Evolutionary conservation across 352 stramenopile genomes (phyloP).

Genomic region (Blastocystis sp.): DNA sequence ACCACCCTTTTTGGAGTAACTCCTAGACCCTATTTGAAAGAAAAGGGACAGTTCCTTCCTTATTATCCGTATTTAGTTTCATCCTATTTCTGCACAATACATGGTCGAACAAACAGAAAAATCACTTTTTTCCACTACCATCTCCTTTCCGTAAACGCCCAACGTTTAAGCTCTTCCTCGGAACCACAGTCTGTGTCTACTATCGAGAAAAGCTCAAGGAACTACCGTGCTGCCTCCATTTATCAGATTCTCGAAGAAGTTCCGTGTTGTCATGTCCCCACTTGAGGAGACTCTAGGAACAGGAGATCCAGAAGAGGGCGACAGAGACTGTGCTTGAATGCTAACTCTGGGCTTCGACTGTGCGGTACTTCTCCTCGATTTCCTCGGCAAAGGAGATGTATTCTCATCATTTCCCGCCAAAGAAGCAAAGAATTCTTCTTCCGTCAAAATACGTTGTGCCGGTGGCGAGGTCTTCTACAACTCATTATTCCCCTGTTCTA

Average conservation of each 20-base stretch:
- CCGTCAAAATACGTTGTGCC: not conserved
- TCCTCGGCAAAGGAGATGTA: not conserved
- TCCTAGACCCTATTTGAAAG: not conserved
- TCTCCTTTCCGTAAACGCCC: not conserved
- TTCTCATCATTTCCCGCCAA: not conserved
- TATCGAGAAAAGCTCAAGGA: not conserved
- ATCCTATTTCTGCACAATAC: too few species aligned
- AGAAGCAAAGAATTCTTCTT: conserved; percentile 2
- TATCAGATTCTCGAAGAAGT: conserved; percentile 45
- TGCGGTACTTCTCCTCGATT: not conserved
- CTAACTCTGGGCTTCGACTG: not conserved
- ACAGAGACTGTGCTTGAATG: not conserved
- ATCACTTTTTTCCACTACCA: not conserved
- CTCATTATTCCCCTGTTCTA: not conserved
- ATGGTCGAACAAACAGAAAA: too few species aligned
- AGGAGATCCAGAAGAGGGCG: not conserved
- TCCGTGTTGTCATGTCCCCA: not conserved
- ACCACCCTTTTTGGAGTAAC: conserved; percentile 27
- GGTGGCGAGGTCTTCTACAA: not conserved
- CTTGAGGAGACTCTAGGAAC: not conserved
- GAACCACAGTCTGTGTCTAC: conserved; percentile 13
- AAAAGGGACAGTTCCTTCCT: too few species aligned
- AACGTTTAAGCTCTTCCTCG: conserved; percentile 48
- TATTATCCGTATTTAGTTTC: too few species aligned
- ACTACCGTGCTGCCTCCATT: conserved; percentile 11